Base-by-base conservation (phyloP, 768 basidiomycete species). In the Cubamyces sp. region DNA sequence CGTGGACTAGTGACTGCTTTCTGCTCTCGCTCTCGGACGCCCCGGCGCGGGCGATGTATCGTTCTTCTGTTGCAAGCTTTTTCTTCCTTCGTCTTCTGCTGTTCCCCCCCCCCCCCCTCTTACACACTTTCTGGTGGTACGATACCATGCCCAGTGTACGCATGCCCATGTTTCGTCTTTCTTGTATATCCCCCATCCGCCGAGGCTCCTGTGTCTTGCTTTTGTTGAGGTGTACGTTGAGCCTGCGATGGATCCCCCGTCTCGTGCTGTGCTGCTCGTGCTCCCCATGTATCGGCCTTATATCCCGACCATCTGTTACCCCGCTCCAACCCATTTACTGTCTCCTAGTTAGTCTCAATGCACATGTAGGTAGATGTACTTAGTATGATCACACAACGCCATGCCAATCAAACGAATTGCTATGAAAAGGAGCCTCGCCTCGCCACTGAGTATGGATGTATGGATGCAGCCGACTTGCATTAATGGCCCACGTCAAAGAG, bases 1-100 rank as follows among this genome's bases (percentile, higher is more conserved):
- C 9, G 68, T 87, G 60, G 81, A 79, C 64, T 75, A 64, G 57
- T 56, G 5, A 34, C n/a, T 37, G 3, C 7, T 56, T 48, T 61
- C 34, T 45, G 16, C 52, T 62, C 28, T 30, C 9, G 34, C 9
- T 6, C 34, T 34, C 34, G 34, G 34, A 34, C 34, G 34, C 34
- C 34, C 34, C 34, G 34, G 34, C 34, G 34, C 34, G 34, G 34
- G 34, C 34, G 34, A 49, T 56, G 54, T 47, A 56, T 51, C 23
- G 62, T 42, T 62, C 28, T 61, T 55, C 57, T 43, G 16, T n/a
- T 58, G 46, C 54, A 37, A 39, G 49, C 46, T 62, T 46, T 34
- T 51, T n/a, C 34, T 21, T 46, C 28, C 42, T n/a, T 37, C 43
- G 19, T 50, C 46, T 16, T 46, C 41, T 23, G 45, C 19, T 18